Percentiles rank a stretch among this genome's conserved stretches.
phyloP scores from a whole-genome alignment of 2,329 filamentous ascomycete species.

The Calonectria montana region DNA sequence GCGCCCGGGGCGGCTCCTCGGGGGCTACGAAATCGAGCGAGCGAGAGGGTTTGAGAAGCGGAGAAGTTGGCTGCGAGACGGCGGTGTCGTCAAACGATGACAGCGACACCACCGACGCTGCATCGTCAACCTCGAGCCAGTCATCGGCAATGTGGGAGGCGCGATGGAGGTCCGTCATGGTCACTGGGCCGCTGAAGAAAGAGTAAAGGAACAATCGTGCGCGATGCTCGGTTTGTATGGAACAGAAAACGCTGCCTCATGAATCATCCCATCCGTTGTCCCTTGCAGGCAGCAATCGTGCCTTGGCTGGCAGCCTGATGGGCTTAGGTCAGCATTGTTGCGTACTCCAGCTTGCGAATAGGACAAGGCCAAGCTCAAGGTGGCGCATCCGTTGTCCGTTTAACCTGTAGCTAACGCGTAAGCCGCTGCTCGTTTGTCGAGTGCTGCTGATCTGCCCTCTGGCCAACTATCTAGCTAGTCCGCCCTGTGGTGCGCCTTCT shows the following conservation, averaged over 20 bases:
- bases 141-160: conserved; percentile 33
- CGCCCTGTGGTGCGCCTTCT: not conserved
- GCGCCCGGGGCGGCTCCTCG: not conserved
- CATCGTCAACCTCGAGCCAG: conserved; percentile 36
- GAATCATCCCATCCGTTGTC: not conserved
- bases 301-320: conserved; percentile 1
- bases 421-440: not conserved
- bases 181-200: not conserved
- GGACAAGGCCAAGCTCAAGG: not conserved
- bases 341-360: not conserved
- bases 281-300: conserved; percentile 3
- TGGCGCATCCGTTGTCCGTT: not conserved
- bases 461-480: no score
- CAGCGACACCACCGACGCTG: conserved; percentile 33
- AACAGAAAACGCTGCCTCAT: not conserved
- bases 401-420: not conserved
- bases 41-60: not conserved
- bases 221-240: not conserved
- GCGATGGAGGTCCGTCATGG: conserved; percentile 19
- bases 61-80: conserved; percentile 1
- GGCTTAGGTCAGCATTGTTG: conserved; percentile 5
- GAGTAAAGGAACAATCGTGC: no score
- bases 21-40: not conserved
- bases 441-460: not conserved
- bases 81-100: conserved; percentile 15